Percentiles rank a stretch among this genome's conserved stretches.
phyloP scores from a whole-genome alignment of 2,329 filamentous ascomycete genomes.

The Phialophora expanda region DNA sequence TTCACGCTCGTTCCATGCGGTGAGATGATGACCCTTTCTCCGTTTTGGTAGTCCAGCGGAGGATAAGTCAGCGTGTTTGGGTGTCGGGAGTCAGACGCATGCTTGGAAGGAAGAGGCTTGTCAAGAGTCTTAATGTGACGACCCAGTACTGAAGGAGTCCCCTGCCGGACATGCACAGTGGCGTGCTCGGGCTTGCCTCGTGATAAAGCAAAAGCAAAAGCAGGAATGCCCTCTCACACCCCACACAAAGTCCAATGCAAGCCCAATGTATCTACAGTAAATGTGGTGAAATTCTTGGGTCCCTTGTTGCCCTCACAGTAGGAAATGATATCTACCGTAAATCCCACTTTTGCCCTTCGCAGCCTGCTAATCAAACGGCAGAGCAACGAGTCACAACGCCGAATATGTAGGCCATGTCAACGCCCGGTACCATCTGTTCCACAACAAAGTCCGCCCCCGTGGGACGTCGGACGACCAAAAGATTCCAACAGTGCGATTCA shows the following conservation, averaged over 20 bases:
- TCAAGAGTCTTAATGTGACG: constrained; percentile 2
- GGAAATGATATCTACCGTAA: constrained; percentile 19
- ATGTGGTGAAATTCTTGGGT: background rate
- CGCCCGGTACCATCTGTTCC: constrained; percentile 3
- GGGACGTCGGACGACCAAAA: constrained; percentile 3
- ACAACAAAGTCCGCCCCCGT: background rate
- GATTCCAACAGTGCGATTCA: constrained; percentile 21
- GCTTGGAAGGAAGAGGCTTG: constrained; percentile 2
- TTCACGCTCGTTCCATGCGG: constrained; percentile 1
- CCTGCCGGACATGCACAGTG: background rate
- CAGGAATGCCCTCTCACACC: background rate
- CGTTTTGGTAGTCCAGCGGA: background rate
- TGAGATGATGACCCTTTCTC: constrained; percentile 6
- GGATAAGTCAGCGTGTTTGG: background rate
- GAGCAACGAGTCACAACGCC: constrained; percentile 8
- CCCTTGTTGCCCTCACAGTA: background rate
- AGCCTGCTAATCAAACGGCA: background rate
- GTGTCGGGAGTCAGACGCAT: constrained; percentile 4
- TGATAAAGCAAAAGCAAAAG: background rate
- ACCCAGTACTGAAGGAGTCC: background rate
- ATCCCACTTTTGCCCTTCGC: constrained; percentile 16
- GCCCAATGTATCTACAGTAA: background rate
- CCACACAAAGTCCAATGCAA: background rate
- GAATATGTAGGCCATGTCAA: constrained; percentile 12
- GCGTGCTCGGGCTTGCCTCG: background rate